phyloP scores from a whole-genome alignment of 495 filamentous ascomycete species.

The Beverwykella pulmonaria region DNA sequence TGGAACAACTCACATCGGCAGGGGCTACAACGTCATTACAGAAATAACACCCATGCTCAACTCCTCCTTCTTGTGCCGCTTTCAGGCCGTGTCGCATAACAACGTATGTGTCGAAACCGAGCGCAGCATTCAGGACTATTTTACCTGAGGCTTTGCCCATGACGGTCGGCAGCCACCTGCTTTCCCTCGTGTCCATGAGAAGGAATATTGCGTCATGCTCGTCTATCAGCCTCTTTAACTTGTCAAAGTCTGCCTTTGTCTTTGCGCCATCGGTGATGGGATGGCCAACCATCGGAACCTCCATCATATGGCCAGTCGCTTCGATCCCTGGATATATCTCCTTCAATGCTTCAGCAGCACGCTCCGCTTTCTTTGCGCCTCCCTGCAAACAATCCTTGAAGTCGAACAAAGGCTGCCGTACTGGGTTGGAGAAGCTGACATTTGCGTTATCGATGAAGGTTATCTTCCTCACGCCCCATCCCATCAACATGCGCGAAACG shows the following conservation, averaged over 20 bases:
- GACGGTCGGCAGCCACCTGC: conserved; percentile 93
- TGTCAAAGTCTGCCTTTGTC: conserved; percentile 72
- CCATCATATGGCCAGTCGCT: conserved; percentile 71
- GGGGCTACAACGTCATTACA: conserved; percentile 98
- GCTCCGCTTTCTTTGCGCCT: conserved; percentile 78
- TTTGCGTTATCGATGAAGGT: conserved; percentile 94
- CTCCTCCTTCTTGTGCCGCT: conserved; percentile 49
- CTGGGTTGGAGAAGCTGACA: conserved; percentile 96
- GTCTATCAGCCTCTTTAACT: conserved; percentile 73
- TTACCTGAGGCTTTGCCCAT: conserved; percentile 94
- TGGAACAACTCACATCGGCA: conserved; percentile 75
- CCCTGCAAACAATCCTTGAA: conserved; percentile 88
- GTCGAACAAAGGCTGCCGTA: conserved; percentile 88
- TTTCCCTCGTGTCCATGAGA: conserved; percentile 94
- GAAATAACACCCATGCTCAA: conserved; percentile 92
- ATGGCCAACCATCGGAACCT: conserved; percentile 94
- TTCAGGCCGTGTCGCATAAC: conserved; percentile 89
- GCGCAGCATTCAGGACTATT: conserved; percentile 92
- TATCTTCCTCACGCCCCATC: conserved; percentile 95
- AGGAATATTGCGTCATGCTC: conserved; percentile 92
- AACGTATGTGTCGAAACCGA: conserved; percentile 95
- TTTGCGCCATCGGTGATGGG: conserved; percentile 71
- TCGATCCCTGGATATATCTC: conserved; percentile 93
- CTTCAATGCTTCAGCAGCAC: conserved; percentile 77
- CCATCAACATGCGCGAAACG: conserved; percentile 86